Evolutionary conservation across 768 basidiomycete species (phyloP).

Genomic region (Termitomyces sp.): DNA sequence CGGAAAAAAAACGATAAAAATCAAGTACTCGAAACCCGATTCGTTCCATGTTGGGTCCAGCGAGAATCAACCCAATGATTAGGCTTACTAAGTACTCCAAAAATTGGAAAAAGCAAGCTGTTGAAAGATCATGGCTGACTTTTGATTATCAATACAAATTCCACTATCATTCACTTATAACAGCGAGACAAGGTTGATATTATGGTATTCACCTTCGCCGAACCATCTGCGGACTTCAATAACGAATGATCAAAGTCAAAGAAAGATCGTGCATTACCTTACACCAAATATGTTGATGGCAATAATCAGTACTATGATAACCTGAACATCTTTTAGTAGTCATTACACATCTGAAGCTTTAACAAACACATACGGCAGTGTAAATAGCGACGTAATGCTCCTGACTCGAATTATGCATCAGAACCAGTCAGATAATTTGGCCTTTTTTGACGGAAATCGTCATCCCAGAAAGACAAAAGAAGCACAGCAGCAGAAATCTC

Average conservation of each 20-base stretch:
- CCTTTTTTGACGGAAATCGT: slow-evolving; percentile 32
- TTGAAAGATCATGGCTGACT: slow-evolving; percentile 26
- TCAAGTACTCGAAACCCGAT: slow-evolving; percentile 59
- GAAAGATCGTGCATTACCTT: slow-evolving; percentile 26
- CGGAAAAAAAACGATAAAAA: slow-evolving; percentile 14
- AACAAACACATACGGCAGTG: slow-evolving; percentile 31
- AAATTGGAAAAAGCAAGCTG: neutral
- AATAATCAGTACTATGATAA: slow-evolving; percentile 52
- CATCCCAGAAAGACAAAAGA: slow-evolving; percentile 69
- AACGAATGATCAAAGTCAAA: neutral
- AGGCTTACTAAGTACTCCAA: slow-evolving; percentile 42
- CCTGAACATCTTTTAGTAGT: slow-evolving; percentile 5
- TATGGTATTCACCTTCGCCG: slow-evolving; percentile 46
- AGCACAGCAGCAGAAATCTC: slow-evolving; percentile 71
- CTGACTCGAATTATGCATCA: slow-evolving; percentile 20
- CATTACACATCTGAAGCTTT: neutral
- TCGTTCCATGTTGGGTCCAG: slow-evolving; percentile 54
- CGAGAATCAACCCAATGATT: slow-evolving; percentile 54
- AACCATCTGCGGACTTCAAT: slow-evolving; percentile 43
- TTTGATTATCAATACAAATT: slow-evolving; percentile 64
- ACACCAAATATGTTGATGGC: slow-evolving; percentile 68
- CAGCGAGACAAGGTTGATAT: neutral
- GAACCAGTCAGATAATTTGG: neutral
- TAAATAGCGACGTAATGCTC: slow-evolving; percentile 46
- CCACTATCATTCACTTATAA: slow-evolving; percentile 31